Evolutionary conservation across 139 green algal genomes (phyloP), one percentile per base, ranked within the genome.

Genomic region (Chlamydomonas sp.): DNA sequence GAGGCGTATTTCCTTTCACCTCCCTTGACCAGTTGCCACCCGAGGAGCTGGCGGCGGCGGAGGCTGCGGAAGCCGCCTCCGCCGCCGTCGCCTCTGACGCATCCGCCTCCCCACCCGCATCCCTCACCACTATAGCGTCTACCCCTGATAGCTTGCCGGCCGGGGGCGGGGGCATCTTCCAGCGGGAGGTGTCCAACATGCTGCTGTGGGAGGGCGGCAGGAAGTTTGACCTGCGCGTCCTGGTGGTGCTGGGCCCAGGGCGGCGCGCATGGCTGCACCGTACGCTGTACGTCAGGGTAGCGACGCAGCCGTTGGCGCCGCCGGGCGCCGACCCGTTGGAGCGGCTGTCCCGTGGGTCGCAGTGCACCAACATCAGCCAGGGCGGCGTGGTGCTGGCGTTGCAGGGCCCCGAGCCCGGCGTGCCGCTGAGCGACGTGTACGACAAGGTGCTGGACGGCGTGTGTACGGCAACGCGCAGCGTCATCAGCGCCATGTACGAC

Each of bases 361-460:
- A 81, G 77, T 81, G 77, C 60, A 81, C 77, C 60, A 81, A 68
- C 77, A 68, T 68, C 77, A 71, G 60, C 60, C 77, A 81, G 77
- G 77, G 77, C 77, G 77, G 59, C 18, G 61, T 61, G 9, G 60
- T 81, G 17, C 1, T 69, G 1, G 77, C 77, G 2, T 60, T 81
- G 18, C 77, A 58, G 17, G 77, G 17, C 10, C 16, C 60, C 20
- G 17, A n/a, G n/a, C n/a, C 20, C 2, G 77, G 59, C 17, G 15
- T 81, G 77, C 60, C 60, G n/a, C n/a, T n/a, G n/a, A n/a, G n/a
- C n/a, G n/a, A n/a, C 17, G 77, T 17, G 60, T 81, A 81, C 60
- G 77, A 81, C 60, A 59, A 5, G 17, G 77, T 81, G 7, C 77
- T 81, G 16, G 2, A 3, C 15, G 15, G 59, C 17, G 4, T 81